Evolutionary conservation across 768 basidiomycete species (phyloP).

Genomic region (Podaxis rugospora): DNA sequence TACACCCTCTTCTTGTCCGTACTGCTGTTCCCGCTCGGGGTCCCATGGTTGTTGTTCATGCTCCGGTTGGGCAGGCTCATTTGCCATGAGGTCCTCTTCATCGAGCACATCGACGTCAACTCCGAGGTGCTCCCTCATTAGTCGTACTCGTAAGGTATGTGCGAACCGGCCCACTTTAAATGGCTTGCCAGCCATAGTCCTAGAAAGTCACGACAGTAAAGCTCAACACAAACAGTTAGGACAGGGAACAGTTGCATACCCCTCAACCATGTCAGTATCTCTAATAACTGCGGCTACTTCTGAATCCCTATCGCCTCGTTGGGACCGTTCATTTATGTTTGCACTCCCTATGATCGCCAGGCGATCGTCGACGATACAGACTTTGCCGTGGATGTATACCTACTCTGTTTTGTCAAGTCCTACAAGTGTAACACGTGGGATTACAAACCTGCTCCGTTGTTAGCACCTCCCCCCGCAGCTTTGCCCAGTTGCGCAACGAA

Average conservation of each 20-base stretch:
- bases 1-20: conserved; percentile 37
- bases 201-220: conserved; percentile 24
- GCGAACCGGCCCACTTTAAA: conserved; percentile 97
- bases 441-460: conserved; percentile 80
- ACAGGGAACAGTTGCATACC: conserved; percentile 17
- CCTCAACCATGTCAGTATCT: conserved; percentile 96
- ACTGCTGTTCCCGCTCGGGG: conserved; percentile 64
- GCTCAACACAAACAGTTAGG: background rate
- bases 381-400: conserved; percentile 90
- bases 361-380: conserved; percentile 91
- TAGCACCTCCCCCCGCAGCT: conserved; percentile 75
- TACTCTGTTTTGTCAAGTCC: conserved; percentile 20
- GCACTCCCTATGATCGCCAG: conserved; percentile 93
- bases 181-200: conserved; percentile 90
- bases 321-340: conserved; percentile 96
- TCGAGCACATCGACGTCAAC: conserved; percentile 88
- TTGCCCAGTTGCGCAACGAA: conserved; percentile 90
- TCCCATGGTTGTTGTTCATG: conserved; percentile 65
- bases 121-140: conserved; percentile 97
- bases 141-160: conserved; percentile 84
- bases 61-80: conserved; percentile 45
- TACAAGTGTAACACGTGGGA: background rate
- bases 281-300: conserved; percentile 90
- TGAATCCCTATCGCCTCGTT: conserved; percentile 94
- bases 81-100: conserved; percentile 65